Base-by-base conservation (phyloP, 1,139 yeast species). In the Candida sojae region DNA sequence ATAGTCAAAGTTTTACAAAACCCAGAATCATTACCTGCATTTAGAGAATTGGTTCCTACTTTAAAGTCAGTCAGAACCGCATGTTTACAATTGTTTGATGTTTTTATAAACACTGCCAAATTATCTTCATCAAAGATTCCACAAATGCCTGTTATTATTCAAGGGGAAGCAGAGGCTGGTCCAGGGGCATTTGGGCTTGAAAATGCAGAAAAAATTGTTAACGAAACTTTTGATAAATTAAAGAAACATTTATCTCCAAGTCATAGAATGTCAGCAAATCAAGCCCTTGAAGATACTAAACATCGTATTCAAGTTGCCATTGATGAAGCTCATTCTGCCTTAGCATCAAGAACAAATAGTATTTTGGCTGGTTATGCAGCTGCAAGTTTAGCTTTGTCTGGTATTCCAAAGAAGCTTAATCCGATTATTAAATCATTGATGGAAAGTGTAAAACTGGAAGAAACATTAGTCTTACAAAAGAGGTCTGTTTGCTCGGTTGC, bases 81-180 rank as follows among this genome's bases (percentile, higher is more conserved):
- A 49, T 91, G 97, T 61, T 83, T 88, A 58, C 91, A 93, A 47
- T 68, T 95, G 47, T 82, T 91, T 56, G 84, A 85, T 50, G 84
- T 88, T 1, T 90, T 92, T 64, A 79, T 84, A 32, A 91, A 86
- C 43, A 79, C 78, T 30, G 96, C 95, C 6, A 86, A 86, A 64
- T 67, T 91, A 13, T 75, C 95, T 2, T 81, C 84, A n/a, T 77
- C 82, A 37, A 89, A 88, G 63, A 68, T 91, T 11, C 97, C 97
- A 0, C 88, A 83, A 50, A 67, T 95, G 32, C 96, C 99, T 0
- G 84, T 90, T 5, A 84, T 92, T 13, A 97, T 92, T 4, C 95
- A 90, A 64, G 99, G 99, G 33, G 99, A 93, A 62, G 76, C 84
- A 1, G 96, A 89, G 53, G 96, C 98, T 4, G 98, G 97, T 1